phyloP scores from a whole-genome alignment of 352 stramenopile genomes.

The Thalassiosira pacifica region DNA sequence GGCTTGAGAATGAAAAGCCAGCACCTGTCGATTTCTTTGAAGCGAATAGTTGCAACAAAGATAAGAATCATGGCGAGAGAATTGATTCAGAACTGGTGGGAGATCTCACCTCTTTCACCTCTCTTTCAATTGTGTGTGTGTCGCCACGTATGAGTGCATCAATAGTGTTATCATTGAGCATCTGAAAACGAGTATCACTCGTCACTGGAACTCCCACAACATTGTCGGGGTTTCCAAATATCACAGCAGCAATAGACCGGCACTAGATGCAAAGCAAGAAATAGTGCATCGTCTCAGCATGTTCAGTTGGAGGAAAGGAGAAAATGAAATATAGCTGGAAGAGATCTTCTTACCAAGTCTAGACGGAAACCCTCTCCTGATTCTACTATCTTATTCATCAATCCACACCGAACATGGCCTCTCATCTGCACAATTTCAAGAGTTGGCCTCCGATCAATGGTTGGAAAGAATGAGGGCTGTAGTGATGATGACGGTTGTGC shows the following conservation, averaged over 20 bases:
- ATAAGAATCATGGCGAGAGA: neutral
- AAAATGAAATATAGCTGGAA: neutral
- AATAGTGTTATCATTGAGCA: constrained; percentile 18
- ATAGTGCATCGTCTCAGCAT: neutral
- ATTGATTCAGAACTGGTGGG: neutral
- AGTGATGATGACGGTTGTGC: neutral
- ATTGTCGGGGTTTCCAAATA: constrained; percentile 18
- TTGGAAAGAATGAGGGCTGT: neutral
- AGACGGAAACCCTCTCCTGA: neutral
- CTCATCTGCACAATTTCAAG: constrained; percentile 27
- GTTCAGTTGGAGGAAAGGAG: neutral
- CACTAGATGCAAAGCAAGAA: constrained; percentile 21
- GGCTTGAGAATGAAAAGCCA: constrained; percentile 36
- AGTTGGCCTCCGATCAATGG: constrained; percentile 16
- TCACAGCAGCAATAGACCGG: constrained; percentile 31
- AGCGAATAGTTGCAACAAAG: too few relatives aligned
- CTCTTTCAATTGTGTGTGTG: constrained; percentile 38
- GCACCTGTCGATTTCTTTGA: constrained; percentile 3
- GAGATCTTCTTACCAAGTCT: neutral
- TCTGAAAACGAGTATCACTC: neutral
- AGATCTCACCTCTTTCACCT: constrained; percentile 32
- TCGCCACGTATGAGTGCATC: constrained; percentile 23
- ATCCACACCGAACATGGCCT: constrained; percentile 11
- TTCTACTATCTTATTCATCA: neutral
- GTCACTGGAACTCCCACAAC: constrained; percentile 18